Percentiles rank a stretch among this genome's conserved stretches.
Conservation (phyloP, 345 rosid species). For the Firmiana major region DNA sequence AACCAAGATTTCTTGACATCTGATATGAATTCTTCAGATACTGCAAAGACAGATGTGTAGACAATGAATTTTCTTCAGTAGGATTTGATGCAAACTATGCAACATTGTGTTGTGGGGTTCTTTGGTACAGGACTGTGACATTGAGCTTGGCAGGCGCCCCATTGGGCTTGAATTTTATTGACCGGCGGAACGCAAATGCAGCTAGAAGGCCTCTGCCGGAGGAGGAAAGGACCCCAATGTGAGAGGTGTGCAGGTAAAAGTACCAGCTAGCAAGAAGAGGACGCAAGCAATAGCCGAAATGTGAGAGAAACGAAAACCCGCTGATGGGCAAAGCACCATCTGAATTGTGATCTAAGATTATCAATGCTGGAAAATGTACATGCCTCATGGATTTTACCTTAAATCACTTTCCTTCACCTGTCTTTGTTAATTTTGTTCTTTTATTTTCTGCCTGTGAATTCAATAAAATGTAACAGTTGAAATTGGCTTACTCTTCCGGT, state of each 20-base stretch:
- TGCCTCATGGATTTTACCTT: no score
- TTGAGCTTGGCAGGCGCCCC: conserved; percentile 44
- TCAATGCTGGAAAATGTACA: not conserved
- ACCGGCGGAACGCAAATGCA: conserved; percentile 38
- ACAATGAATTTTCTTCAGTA: not conserved
- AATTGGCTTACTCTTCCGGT: no score
- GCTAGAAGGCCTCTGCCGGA: conserved; percentile 51
- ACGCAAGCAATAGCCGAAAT: conserved; percentile 47
- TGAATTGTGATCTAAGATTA: not conserved
- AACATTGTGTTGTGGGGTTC: not conserved
- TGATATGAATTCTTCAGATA: not conserved
- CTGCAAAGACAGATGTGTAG: not conserved
- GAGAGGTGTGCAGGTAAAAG: conserved; percentile 77
- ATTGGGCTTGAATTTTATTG: conserved; percentile 42
- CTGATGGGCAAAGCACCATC: conserved; percentile 22
- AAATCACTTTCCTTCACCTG: no score
- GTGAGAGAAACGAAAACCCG: conserved; percentile 56
- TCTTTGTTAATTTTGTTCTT: no score
- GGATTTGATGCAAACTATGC: not conserved
- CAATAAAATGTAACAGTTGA: no score
- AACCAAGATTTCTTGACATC: not conserved
- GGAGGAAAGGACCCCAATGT: conserved; percentile 73
- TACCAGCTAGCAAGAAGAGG: conserved; percentile 79
- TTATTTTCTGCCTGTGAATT: no score
- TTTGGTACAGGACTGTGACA: conserved; percentile 31